Conservation (phyloP, 768 basidiomycete species). For the Exsudoporus frostii region DNA sequence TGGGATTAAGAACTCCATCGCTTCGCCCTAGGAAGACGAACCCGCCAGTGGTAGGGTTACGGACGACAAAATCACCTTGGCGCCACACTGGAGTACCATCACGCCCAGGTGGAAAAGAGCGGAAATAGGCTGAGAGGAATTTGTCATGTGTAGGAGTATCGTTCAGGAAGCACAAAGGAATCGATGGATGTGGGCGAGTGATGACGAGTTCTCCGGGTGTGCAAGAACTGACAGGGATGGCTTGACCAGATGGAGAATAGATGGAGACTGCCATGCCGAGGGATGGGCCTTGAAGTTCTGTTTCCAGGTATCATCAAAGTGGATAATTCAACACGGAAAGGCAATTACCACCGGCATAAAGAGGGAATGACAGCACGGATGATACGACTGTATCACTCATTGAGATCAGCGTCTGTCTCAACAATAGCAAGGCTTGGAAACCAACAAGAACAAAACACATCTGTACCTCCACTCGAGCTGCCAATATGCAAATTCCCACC, state of each 20-base stretch:
- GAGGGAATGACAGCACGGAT: constrained; percentile 45
- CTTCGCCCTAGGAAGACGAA: constrained; percentile 63
- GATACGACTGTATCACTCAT: constrained; percentile 47
- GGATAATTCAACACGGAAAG: background rate
- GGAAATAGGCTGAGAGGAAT: constrained; percentile 62
- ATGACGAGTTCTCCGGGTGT: constrained; percentile 63
- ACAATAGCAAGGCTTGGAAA: constrained; percentile 3
- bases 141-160: constrained; percentile 50
- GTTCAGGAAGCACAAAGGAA: constrained; percentile 68
- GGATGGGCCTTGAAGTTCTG: constrained; percentile 61
- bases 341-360: constrained; percentile 58
- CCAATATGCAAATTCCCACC: constrained; percentile 45
- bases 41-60: constrained; percentile 60
- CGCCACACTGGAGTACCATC: constrained; percentile 52
- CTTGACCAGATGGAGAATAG: constrained; percentile 57
- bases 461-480: constrained; percentile 70
- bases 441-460: constrained; percentile 64
- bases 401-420: background rate
- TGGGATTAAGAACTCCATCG: constrained; percentile 75
- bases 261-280: constrained; percentile 69
- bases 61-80: constrained; percentile 66
- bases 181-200: constrained; percentile 65
- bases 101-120: constrained; percentile 50
- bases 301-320: background rate
- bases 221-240: constrained; percentile 52